Conservation (phyloP, 768 basidiomycete genomes). For the Cystobasidiopsis lactophilus region DNA sequence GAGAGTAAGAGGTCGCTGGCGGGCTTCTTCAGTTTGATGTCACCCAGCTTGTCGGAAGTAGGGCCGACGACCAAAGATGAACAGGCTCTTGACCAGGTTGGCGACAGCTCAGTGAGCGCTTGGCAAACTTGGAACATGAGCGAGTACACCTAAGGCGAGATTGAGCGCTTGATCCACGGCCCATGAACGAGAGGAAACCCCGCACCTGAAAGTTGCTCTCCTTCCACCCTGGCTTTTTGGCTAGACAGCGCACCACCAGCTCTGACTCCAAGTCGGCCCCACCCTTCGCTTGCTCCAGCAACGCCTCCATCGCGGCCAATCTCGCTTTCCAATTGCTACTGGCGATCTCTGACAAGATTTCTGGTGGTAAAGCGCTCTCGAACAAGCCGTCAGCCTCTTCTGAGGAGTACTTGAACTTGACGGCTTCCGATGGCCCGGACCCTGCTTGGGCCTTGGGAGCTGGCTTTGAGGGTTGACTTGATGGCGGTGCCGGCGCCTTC, state of each 20-base stretch:
- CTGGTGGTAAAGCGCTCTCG: constrained; percentile 39
- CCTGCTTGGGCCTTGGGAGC: not conserved
- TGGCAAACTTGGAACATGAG: constrained; percentile 64
- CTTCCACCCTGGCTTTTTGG: constrained; percentile 76
- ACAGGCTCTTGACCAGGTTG: constrained; percentile 66
- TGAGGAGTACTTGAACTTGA: constrained; percentile 74
- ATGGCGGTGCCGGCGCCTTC: constrained; percentile 2
- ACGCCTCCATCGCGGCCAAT: constrained; percentile 63
- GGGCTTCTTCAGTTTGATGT: constrained; percentile 88
- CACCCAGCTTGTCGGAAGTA: constrained; percentile 81
- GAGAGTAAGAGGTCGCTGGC: constrained; percentile 63
- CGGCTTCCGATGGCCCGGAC: constrained; percentile 42
- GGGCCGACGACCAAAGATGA: constrained; percentile 59
- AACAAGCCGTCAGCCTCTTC: constrained; percentile 79
- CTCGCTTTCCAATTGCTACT: constrained; percentile 86
- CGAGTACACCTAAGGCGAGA: constrained; percentile 70
- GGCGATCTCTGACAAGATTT: constrained; percentile 47
- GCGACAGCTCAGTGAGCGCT: constrained; percentile 50
- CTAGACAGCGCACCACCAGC: constrained; percentile 61
- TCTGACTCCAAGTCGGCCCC: constrained; percentile 55
- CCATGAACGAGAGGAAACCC: not conserved
- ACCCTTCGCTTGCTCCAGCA: constrained; percentile 56
- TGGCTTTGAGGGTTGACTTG: not conserved
- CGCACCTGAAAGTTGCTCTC: constrained; percentile 95
- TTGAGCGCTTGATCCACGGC: not conserved